phyloP scores from a whole-genome alignment of 202 grass and related monocot genomes.

The Zizania palustris region DNA sequence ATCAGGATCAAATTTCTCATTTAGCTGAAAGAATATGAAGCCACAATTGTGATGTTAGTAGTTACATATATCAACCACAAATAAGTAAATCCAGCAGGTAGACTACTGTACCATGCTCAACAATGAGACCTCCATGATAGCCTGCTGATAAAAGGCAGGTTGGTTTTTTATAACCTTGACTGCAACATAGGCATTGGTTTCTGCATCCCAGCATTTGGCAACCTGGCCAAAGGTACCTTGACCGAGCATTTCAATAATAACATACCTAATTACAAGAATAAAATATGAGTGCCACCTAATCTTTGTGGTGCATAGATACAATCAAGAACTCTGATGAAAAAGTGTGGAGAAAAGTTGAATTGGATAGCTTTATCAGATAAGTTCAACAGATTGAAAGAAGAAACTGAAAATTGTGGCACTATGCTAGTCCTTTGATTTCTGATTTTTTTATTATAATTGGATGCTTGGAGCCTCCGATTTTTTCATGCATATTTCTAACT shows the following conservation, averaged over 20 bases:
- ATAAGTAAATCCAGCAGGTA: constrained; percentile 17
- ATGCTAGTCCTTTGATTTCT: background rate
- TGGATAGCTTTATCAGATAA: constrained; percentile 25
- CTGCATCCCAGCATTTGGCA: constrained; percentile 85
- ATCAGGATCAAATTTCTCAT: constrained; percentile 91
- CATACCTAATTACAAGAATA: constrained; percentile 61
- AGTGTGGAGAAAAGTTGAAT: background rate
- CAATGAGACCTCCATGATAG: constrained; percentile 82
- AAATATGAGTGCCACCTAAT: constrained; percentile 31
- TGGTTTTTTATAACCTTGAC: constrained; percentile 99
- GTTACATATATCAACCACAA: constrained; percentile 5
- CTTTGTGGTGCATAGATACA: constrained; percentile 6
- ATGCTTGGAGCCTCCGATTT: constrained; percentile 4
- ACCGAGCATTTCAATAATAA: constrained; percentile 95
- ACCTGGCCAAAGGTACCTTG: constrained; percentile 99
- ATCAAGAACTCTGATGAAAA: constrained; percentile 15
- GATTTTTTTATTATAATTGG: constrained; percentile 26
- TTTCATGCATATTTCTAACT: constrained; percentile 23
- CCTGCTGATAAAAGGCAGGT: constrained; percentile 93
- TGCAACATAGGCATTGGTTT: constrained; percentile 78
- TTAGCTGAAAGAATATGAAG: constrained; percentile 69
- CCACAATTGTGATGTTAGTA: constrained; percentile 40
- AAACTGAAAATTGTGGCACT: background rate
- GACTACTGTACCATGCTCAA: constrained; percentile 76
- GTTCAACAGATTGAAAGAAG: constrained; percentile 24